These are phyloP conservation scores for Colletotrichum limetticola DNA, from an alignment of 2,329 filamentous ascomycete genomes.

Conservation along the genomic window DNA sequence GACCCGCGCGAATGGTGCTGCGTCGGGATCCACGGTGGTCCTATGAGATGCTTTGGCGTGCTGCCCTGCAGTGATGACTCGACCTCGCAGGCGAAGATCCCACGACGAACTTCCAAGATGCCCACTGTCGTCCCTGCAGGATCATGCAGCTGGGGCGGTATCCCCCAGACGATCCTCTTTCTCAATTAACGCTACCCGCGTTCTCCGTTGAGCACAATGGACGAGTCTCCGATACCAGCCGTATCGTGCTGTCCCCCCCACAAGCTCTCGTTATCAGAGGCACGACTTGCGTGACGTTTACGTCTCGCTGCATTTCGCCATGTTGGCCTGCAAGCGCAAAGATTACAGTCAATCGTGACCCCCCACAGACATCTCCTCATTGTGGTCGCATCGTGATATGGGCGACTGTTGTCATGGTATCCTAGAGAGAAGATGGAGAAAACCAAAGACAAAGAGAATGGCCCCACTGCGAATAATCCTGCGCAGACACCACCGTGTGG, in stretches of 20 bases:
- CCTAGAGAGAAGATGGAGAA: neutral
- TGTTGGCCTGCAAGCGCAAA: neutral
- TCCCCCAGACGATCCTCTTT: constrained; percentile 7
- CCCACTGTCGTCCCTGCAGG: constrained; percentile 16
- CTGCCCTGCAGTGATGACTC: neutral
- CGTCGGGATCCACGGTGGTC: neutral
- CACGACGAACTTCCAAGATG: constrained; percentile 11
- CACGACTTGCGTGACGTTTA: constrained; percentile 10
- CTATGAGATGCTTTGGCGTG: neutral
- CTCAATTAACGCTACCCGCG: constrained; percentile 15
- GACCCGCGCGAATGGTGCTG: constrained; percentile 6
- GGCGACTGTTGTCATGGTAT: constrained; percentile 1
- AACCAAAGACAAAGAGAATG: neutral
- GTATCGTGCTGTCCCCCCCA: neutral
- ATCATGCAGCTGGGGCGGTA: constrained; percentile 3
- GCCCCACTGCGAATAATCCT: neutral
- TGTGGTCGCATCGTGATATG: neutral
- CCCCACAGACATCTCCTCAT: constrained; percentile 23
- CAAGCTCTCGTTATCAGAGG: neutral
- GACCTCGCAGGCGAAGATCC: constrained; percentile 14
- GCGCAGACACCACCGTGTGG: neutral
- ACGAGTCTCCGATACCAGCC: neutral
- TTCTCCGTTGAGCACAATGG: constrained; percentile 1
- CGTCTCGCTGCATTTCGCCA: constrained; percentile 1
- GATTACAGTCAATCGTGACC: neutral